Base-by-base conservation (phyloP, 2,329 filamentous ascomycete species). In the Mycocentrospora acerina region DNA sequence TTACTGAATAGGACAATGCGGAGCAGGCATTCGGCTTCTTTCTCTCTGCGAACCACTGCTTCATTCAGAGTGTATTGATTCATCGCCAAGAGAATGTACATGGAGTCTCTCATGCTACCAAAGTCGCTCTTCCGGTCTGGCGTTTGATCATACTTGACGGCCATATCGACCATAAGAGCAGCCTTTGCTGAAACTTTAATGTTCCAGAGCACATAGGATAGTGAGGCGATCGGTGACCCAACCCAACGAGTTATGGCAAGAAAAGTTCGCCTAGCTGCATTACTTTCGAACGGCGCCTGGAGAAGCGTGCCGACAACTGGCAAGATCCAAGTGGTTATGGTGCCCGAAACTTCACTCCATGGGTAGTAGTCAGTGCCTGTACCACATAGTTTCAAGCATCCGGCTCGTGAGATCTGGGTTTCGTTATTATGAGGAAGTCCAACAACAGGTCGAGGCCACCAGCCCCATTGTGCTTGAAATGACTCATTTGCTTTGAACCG, bases 71-170 rank as follows among this genome's bases (percentile, higher is more conserved):
- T 69, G 42, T 71, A 74, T 46, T 74, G 71, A 30, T 73, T 73
- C 61, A 73, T 69, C 5, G 66, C 66, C 32, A 66, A 61, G 13
- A 75, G 57, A 12, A 75, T 60, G 35, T 69, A 73, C 49, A 74
- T 66, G 0, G 70, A 71, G 41, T 75, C 72, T 25, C 70, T 47
- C 35, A 71, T 65, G 14, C 62, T 62, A 5, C 50, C 56, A 42
- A 68, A 71, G 12, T 70, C 52, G 11, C 55, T 62, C 11, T 57
- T 43, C 12, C 55, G 48, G 12, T 51, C 50, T 1, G 55, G 57
- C 19, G 58, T 48, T 4, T 55, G 42, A 13, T 62, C 50, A 32
- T 64, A 70, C 10, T 48, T 42, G 2, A 60, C 54, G 6, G 67
- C 57, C 61, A 70, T 67, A 32, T 69, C 67, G 12, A 67, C 66